Evolutionary conservation across 2,329 filamentous ascomycete genomes (phyloP), one percentile per base, ranked within the genome.

Genomic region (Xylariaceae sp.): DNA sequence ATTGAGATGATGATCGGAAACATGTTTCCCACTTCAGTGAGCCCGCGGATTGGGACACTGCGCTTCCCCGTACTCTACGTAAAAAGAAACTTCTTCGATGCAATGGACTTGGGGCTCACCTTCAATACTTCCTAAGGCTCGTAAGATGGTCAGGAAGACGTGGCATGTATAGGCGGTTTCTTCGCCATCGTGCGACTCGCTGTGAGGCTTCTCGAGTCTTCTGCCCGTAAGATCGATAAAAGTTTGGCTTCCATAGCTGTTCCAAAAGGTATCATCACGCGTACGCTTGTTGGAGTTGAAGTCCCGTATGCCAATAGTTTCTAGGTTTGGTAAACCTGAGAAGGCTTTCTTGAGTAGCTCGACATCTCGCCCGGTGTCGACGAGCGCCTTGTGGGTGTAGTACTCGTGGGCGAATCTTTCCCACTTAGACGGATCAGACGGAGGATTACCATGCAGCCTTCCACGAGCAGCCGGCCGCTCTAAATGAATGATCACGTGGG

Each of bases 281-380:
- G 53, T 54, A 4, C 79, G 73, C 9, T 58, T 67, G 0, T 4
- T 17, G 0, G 74, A 74, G 52, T 73, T 65, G 59, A 76, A 83
- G 53, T 85, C 78, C 15, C 81, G 73, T 18, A 85, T 63, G 18
- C 78, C 74, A 12, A 85, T 57, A 0, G 70, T 75, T 22, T 74
- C 61, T 4, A 85, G 69, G 40, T 77, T 76, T 0, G 59, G 54
- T 3, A 86, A 65, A 26, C 74, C 71, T 9, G 58, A 52, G 39
- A 85, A 75, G 2, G 79, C 81, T 24, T 76, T 67, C 0, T 67
- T 62, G 13, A 85, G 69, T 68, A 84, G 69, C 6, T 73, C 66
- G 1, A 67, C 57, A 18, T 76, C 74, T 2, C 64, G 55, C 0
- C 79, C 78, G 11, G 22, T 26, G 22, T 26, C 22, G 6, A 26